Evolutionary conservation across 345 rosid genomes (phyloP).

Genomic region (Zanthoxylum bungeanum): DNA sequence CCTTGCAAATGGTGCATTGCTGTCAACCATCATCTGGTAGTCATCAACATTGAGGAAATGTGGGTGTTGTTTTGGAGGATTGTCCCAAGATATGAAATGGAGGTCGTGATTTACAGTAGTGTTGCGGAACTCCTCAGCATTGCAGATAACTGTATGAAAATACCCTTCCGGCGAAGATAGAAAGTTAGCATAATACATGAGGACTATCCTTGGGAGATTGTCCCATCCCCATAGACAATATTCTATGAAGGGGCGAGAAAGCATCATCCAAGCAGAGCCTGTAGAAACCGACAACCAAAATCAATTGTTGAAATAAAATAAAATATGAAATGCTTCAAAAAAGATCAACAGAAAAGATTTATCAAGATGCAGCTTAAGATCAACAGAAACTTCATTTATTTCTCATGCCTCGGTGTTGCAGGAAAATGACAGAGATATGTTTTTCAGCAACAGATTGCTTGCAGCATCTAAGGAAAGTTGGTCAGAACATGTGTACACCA

Average conservation of each 20-base stretch:
- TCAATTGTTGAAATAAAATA: neutral
- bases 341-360: neutral
- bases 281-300: conserved; percentile 12
- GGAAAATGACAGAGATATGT: neutral
- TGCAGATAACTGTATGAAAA: conserved; percentile 90
- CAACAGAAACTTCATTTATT: neutral
- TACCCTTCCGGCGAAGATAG: conserved; percentile 93
- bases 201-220: conserved; percentile 73
- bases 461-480: neutral
- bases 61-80: conserved; percentile 91
- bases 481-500: neutral
- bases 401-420: neutral
- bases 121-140: conserved; percentile 62
- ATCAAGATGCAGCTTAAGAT: neutral
- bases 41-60: conserved; percentile 68
- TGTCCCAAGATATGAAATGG: conserved; percentile 95
- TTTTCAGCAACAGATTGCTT: neutral
- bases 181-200: conserved; percentile 89
- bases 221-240: conserved; percentile 90
- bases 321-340: conserved; percentile 5
- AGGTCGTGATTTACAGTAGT: conserved; percentile 85
- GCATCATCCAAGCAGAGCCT: conserved; percentile 98
- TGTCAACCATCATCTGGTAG: conserved; percentile 62
- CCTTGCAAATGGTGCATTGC: conserved; percentile 83
- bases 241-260: conserved; percentile 78